Conservation (phyloP, 73 alveolate genomes). For the Tetrahymena malaccensis region DNA sequence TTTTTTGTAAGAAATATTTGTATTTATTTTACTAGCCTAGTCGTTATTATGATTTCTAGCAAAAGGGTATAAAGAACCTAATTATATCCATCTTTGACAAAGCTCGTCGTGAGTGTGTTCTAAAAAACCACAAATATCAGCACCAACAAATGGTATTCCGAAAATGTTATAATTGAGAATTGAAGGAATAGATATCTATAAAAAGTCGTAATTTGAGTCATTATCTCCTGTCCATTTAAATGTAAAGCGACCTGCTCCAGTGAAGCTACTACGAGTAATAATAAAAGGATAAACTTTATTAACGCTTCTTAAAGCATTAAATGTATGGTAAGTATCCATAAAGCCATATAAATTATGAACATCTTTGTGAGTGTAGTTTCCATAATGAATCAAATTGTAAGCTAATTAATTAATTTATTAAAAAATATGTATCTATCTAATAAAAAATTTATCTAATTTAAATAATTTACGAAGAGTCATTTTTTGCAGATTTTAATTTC, state of each 20-base stretch:
- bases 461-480: not conserved
- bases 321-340: slow-evolving; percentile 70
- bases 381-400: slow-evolving; percentile 47
- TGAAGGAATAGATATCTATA: slow-evolving; percentile 81
- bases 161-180: slow-evolving; percentile 87
- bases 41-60: slow-evolving; percentile 76
- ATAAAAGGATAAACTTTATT: slow-evolving; percentile 53
- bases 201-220: slow-evolving; percentile 60
- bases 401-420: slow-evolving; percentile 4
- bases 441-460: not conserved
- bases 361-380: slow-evolving; percentile 66
- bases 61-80: slow-evolving; percentile 83
- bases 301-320: slow-evolving; percentile 45
- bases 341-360: slow-evolving; percentile 71
- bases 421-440: too few species aligned
- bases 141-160: slow-evolving; percentile 94
- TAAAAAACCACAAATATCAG: slow-evolving; percentile 94
- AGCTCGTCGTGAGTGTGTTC: slow-evolving; percentile 52
- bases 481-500: not conserved
- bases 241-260: slow-evolving; percentile 81
- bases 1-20: too few species aligned
- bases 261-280: slow-evolving; percentile 74
- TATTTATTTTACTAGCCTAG: not conserved
- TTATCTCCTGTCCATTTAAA: slow-evolving; percentile 93
- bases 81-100: slow-evolving; percentile 77